These are phyloP conservation scores for Penicillium silybi DNA, from an alignment of 495 filamentous ascomycete genomes.

Conservation along the genomic window DNA sequence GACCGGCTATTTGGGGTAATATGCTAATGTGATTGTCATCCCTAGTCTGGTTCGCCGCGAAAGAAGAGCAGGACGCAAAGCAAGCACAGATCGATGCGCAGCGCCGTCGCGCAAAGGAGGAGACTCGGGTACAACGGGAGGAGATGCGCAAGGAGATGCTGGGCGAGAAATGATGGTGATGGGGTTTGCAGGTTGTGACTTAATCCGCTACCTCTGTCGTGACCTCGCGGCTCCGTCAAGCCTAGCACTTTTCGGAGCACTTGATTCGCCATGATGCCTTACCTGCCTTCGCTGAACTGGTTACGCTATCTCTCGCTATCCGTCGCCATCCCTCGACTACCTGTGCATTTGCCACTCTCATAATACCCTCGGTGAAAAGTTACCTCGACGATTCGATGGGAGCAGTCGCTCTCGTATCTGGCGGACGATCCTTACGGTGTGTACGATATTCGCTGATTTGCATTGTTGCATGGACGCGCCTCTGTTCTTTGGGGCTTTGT, in stretches of 20 bases:
- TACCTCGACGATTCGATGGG: background rate
- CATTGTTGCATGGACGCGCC: background rate
- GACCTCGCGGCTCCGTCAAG: background rate
- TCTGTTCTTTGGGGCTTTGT: slow-evolving; percentile 1
- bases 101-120: slow-evolving; percentile 48
- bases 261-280: background rate
- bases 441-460: slow-evolving; percentile 17
- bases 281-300: too few species aligned
- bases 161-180: slow-evolving; percentile 32
- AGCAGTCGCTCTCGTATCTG: background rate
- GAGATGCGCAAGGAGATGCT: slow-evolving; percentile 52
- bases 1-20: background rate
- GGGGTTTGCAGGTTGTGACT: background rate
- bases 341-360: background rate
- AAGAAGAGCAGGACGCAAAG: slow-evolving; percentile 56
- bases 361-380: background rate
- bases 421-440: slow-evolving; percentile 15
- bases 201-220: background rate
- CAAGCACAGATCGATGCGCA: slow-evolving; percentile 36
- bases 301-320: too few species aligned
- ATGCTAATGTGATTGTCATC: slow-evolving; percentile 12
- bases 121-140: slow-evolving; percentile 50
- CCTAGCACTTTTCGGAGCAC: background rate
- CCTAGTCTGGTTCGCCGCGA: slow-evolving; percentile 72
- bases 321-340: background rate